Evolutionary conservation across 805 yeast genomes (phyloP).

Genomic region (Candida pseudofarinosa): DNA sequence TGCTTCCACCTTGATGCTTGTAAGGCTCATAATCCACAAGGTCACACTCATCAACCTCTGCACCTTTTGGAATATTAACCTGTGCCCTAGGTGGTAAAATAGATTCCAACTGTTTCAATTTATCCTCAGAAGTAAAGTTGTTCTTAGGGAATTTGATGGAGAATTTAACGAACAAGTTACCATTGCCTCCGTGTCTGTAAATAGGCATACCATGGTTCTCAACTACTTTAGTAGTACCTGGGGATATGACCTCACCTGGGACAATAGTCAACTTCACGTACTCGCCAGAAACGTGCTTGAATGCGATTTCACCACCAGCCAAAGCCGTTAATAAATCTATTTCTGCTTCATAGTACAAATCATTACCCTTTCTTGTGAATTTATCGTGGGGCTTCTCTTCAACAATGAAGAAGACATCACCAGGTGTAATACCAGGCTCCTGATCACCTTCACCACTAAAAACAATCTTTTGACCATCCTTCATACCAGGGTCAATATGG

Average conservation of each 20-base stretch:
- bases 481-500: conserved; percentile 96
- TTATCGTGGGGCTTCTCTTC: conserved; percentile 83
- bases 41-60: conserved; percentile 76
- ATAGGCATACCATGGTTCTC: conserved; percentile 98
- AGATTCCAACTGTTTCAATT: conserved; percentile 65
- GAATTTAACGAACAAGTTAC: conserved; percentile 84
- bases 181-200: conserved; percentile 80
- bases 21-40: conserved; percentile 64
- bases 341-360: conserved; percentile 79
- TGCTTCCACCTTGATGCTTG: conserved; percentile 45
- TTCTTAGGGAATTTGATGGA: conserved; percentile 81
- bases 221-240: conserved; percentile 75
- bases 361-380: conserved; percentile 87
- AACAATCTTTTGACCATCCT: conserved; percentile 83
- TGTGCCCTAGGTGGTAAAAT: conserved; percentile 75
- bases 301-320: conserved; percentile 89
- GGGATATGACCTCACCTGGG: conserved; percentile 91
- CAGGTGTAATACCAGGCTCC: conserved; percentile 90
- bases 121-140: conserved; percentile 70
- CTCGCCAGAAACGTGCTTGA: conserved; percentile 90
- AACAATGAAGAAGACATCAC: conserved; percentile 90
- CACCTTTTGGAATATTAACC: conserved; percentile 61
- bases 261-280: conserved; percentile 75
- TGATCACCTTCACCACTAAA: conserved; percentile 98
- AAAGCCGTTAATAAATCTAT: conserved; percentile 90